These are phyloP conservation scores for Cyberlindnera veronae DNA, from an alignment of 805 yeast species.

Conservation along the genomic window DNA sequence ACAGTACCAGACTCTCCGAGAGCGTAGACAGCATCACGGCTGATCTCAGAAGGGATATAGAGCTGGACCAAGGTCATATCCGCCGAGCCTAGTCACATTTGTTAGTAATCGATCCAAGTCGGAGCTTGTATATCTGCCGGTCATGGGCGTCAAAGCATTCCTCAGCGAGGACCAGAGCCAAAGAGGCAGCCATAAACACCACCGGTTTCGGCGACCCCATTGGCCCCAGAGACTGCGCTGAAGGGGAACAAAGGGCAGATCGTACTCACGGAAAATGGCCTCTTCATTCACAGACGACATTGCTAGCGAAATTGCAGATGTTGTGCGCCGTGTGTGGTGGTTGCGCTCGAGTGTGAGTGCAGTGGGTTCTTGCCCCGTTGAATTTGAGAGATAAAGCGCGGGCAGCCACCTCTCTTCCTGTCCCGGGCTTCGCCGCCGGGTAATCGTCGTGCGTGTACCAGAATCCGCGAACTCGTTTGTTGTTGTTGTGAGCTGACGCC, in stretches of 20 bases:
- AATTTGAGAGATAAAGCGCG: slow-evolving; percentile 4
- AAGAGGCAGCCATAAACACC: not conserved
- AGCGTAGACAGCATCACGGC: slow-evolving; percentile 79
- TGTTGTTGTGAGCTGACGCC: no score
- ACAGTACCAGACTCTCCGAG: slow-evolving; percentile 83
- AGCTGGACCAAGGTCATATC: slow-evolving; percentile 94
- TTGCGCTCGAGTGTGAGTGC: not conserved
- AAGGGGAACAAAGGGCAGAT: no score
- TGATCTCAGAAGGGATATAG: slow-evolving; percentile 87
- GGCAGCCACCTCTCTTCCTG: slow-evolving; percentile 1
- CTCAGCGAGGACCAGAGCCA: not conserved
- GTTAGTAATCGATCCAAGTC: slow-evolving; percentile 6
- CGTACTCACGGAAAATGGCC: slow-evolving; percentile 38
- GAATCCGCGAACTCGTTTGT: slow-evolving; percentile 2
- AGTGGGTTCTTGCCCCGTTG: not conserved
- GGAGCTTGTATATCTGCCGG: no score
- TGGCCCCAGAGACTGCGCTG: no score
- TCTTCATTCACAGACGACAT: slow-evolving; percentile 28
- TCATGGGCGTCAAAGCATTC: not conserved
- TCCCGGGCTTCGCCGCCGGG: no score
- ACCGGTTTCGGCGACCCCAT: no score
- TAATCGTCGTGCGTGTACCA: not conserved
- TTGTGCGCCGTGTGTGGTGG: not conserved
- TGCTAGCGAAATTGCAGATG: not conserved
- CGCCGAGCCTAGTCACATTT: slow-evolving; percentile 63